phyloP scores from a whole-genome alignment of 2,329 filamentous ascomycete genomes.

The Nemania sp. region DNA sequence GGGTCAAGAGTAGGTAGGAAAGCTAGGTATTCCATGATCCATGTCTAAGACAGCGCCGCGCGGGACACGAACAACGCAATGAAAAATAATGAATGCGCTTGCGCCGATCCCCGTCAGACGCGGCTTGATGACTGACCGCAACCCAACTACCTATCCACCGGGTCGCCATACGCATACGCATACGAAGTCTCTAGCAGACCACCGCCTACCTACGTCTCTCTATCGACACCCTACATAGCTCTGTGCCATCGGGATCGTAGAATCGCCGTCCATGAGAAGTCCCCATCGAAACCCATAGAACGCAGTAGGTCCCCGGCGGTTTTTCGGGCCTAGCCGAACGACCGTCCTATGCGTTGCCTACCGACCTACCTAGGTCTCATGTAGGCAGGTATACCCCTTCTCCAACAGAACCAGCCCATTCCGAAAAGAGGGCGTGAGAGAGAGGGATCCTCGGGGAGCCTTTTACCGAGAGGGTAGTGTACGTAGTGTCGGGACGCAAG shows the following conservation, averaged over 20 bases:
- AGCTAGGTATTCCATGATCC: not conserved
- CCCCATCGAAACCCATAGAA: not conserved
- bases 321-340: not conserved
- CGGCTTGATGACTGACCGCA: not conserved
- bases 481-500: not conserved
- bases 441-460: slow-evolving; percentile 17
- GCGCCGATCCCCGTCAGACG: not conserved
- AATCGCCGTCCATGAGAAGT: not conserved
- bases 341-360: not conserved
- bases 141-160: not conserved
- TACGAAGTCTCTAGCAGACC: not conserved
- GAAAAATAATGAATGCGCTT: no score
- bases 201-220: not conserved
- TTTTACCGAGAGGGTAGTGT: slow-evolving; percentile 28
- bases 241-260: not conserved
- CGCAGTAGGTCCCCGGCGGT: not conserved
- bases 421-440: slow-evolving; percentile 17
- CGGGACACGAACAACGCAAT: not conserved
- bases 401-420: not conserved
- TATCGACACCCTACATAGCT: not conserved
- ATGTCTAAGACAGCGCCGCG: slow-evolving; percentile 9
- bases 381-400: not conserved
- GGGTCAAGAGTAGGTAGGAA: not conserved
- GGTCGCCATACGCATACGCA: not conserved
- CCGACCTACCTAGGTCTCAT: not conserved